Conservation (phyloP, 2,329 filamentous ascomycete species). For the Verticillium tricorpus region DNA sequence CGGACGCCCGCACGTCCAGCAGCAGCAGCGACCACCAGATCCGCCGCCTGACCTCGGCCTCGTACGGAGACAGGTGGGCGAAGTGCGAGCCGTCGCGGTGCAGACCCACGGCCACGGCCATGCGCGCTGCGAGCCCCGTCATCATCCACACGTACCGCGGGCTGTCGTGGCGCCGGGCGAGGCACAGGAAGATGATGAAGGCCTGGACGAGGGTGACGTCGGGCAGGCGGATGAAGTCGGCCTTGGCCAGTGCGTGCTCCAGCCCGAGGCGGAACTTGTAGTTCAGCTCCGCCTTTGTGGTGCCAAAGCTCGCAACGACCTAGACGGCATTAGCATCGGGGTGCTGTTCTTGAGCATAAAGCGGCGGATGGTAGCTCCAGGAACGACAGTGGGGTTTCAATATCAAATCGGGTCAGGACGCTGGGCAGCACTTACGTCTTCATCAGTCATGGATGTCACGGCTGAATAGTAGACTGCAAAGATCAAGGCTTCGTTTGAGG, state of each 20-base stretch:
- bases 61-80: conserved; percentile 51
- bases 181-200: conserved; percentile 53
- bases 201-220: conserved; percentile 59
- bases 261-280: conserved; percentile 48
- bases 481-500: conserved; percentile 46
- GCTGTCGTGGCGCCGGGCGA: conserved; percentile 47
- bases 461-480: conserved; percentile 55
- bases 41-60: conserved; percentile 55
- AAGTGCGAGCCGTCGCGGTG: conserved; percentile 53
- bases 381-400: too few species aligned
- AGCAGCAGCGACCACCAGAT: conserved; percentile 59
- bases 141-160: conserved; percentile 58
- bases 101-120: conserved; percentile 49
- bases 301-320: conserved; percentile 38
- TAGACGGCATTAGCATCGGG: not conserved
- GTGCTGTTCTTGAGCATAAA: conserved; percentile 1
- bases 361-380: not conserved
- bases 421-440: conserved; percentile 37
- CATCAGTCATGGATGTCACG: conserved; percentile 51
- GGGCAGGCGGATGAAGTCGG: conserved; percentile 55
- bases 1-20: conserved; percentile 50
- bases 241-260: conserved; percentile 57
- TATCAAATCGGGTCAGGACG: not conserved
- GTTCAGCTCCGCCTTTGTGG: conserved; percentile 38
- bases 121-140: conserved; percentile 55